These are phyloP conservation scores for Uromyces viciae-fabae DNA, from an alignment of 1,284 basidiomycete genomes.

Conservation along the genomic window DNA sequence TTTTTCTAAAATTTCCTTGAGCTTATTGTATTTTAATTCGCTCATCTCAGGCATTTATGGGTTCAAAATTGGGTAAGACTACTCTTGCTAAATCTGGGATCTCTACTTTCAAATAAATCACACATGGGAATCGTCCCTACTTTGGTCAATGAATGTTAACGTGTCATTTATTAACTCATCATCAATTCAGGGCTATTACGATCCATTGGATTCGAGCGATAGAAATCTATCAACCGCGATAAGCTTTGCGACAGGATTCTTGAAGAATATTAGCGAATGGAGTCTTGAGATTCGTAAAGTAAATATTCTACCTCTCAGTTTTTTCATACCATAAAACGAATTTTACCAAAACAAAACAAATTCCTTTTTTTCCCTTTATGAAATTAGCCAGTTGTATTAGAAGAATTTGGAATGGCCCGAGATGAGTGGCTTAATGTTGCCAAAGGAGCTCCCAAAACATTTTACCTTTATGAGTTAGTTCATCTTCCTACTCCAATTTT, in stretches of 20 bases:
- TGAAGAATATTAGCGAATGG: constrained; percentile 44
- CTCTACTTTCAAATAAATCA: too few species aligned
- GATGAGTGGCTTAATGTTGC: constrained; percentile 50
- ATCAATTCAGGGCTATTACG: constrained; percentile 47
- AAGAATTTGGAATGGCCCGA: constrained; percentile 51
- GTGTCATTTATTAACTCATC: neutral
- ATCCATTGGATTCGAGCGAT: constrained; percentile 47
- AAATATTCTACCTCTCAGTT: constrained; percentile 1
- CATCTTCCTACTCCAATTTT: neutral
- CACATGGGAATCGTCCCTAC: too few species aligned
- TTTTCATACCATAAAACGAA: neutral
- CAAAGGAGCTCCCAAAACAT: constrained; percentile 31
- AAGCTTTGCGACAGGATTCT: constrained; percentile 46
- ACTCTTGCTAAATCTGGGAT: too few species aligned
- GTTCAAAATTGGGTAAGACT: constrained; percentile 43
- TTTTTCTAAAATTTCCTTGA: neutral
- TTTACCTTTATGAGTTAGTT: constrained; percentile 41
- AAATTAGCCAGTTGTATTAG: constrained; percentile 49
- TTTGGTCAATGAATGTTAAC: neutral
- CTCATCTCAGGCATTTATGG: constrained; percentile 38
- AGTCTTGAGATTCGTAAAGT: constrained; percentile 43
- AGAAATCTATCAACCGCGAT: constrained; percentile 46
- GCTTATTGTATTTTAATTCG: neutral
- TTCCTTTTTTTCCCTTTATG: neutral
- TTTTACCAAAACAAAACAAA: neutral